Percentiles rank a stretch among this genome's conserved stretches.
These are phyloP conservation scores for Skeletonema costatum DNA, from an alignment of 108 stramenopile genomes.

Conservation along the genomic window DNA sequence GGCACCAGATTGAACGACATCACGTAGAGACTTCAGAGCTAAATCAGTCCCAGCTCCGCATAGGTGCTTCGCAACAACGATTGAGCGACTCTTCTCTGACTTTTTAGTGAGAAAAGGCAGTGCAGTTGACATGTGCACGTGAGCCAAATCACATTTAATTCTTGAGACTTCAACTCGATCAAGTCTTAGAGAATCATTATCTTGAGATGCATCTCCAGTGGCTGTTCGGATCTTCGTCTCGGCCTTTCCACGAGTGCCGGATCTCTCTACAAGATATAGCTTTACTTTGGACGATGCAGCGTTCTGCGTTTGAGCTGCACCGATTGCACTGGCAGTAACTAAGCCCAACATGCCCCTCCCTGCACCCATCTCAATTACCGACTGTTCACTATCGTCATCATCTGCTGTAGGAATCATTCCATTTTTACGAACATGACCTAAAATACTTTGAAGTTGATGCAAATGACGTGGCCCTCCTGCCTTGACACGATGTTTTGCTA, in stretches of 20 bases:
- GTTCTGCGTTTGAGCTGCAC: conserved; percentile 16
- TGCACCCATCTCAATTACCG: conserved; percentile 82
- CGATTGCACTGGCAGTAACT: conserved; percentile 62
- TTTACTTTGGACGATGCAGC: conserved; percentile 26
- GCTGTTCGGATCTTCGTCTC: conserved; percentile 69
- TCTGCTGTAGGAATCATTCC: conserved; percentile 34
- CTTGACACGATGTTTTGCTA: conserved; percentile 55
- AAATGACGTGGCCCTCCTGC: conserved; percentile 75
- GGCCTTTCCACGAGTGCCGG: conserved; percentile 81
- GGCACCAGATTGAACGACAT: conserved; percentile 16
- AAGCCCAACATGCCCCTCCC: conserved; percentile 84
- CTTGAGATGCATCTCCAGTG: neutral
- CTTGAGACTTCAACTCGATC: conserved; percentile 60
- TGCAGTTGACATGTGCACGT: conserved; percentile 63
- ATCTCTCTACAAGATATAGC: conserved; percentile 74
- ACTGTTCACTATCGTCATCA: neutral
- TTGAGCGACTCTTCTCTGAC: conserved; percentile 23
- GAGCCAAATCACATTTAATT: conserved; percentile 77
- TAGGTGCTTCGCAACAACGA: conserved; percentile 81
- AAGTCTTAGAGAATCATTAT: conserved; percentile 32
- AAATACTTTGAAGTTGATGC: conserved; percentile 74
- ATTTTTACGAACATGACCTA: conserved; percentile 65
- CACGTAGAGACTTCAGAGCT: conserved; percentile 67
- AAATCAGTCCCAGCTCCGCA: conserved; percentile 85
- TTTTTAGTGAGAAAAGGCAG: conserved; percentile 3